A percentile compares a stretch with the other conserved stretches of the same genome.
These are phyloP conservation scores for Podaxis sp. DNA, from an alignment of 768 basidiomycete species.

Conservation along the genomic window DNA sequence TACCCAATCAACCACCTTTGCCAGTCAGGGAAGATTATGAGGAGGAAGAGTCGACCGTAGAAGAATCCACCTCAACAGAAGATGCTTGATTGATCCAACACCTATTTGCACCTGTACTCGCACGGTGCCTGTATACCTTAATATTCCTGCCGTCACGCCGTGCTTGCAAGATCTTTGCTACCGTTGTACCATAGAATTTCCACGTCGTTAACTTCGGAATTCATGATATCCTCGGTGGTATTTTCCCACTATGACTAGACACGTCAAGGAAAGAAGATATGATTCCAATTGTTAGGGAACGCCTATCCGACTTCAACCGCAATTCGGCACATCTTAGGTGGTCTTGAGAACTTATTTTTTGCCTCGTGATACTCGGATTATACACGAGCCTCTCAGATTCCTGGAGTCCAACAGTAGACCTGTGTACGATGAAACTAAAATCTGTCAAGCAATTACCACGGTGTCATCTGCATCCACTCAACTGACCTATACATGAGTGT, in stretches of 20 bases:
- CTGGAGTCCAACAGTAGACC: neutral
- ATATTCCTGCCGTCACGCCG: neutral
- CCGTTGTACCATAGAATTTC: neutral
- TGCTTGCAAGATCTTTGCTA: neutral
- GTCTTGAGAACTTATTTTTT: neutral
- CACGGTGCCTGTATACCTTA: neutral
- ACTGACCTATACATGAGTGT: neutral
- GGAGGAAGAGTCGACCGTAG: constrained; percentile 3
- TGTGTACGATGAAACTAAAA: neutral
- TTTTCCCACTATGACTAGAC: neutral
- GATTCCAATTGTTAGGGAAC: neutral
- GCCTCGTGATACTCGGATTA: neutral
- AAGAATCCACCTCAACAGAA: neutral
- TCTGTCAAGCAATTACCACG: neutral
- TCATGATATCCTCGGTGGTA: neutral
- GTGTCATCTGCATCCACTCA: neutral
- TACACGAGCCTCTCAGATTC: neutral
- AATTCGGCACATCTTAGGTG: constrained; percentile 1
- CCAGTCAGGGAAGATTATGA: constrained; percentile 25
- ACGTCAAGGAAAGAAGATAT: neutral
- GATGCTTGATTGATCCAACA: neutral
- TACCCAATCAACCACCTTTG: constrained; percentile 52
- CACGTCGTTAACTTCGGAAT: neutral
- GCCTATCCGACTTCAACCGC: neutral
- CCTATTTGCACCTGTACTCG: neutral